Conservation (phyloP, 768 basidiomycete species). For the Naganishia antarctica region DNA sequence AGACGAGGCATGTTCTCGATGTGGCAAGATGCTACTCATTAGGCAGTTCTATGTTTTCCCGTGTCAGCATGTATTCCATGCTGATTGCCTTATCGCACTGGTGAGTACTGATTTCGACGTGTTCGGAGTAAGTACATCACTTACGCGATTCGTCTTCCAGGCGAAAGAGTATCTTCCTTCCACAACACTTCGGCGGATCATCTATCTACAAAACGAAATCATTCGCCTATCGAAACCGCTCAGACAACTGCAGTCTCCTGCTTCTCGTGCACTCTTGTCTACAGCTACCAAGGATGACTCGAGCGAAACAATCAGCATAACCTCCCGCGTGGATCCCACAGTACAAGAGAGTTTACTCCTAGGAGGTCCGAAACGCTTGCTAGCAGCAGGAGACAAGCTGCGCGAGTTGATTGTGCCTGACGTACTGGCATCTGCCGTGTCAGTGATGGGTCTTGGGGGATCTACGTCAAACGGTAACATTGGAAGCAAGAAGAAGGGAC, state of each 20-base stretch:
- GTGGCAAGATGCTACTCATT: slow-evolving; percentile 68
- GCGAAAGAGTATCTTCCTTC: slow-evolving; percentile 87
- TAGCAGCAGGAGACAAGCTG: slow-evolving; percentile 81
- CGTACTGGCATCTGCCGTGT: slow-evolving; percentile 77
- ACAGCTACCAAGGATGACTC: slow-evolving; percentile 33
- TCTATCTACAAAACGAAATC: slow-evolving; percentile 77
- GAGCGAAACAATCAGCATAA: slow-evolving; percentile 22
- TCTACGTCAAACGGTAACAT: slow-evolving; percentile 31
- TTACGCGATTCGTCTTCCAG: slow-evolving; percentile 54
- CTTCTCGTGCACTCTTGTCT: slow-evolving; percentile 37
- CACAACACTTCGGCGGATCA: slow-evolving; percentile 72
- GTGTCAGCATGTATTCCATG: slow-evolving; percentile 95
- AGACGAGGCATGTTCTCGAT: slow-evolving; percentile 77
- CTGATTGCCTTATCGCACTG: slow-evolving; percentile 89
- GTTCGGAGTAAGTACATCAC: too few species aligned
- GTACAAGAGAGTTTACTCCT: slow-evolving; percentile 35
- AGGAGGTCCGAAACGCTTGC: slow-evolving; percentile 57
- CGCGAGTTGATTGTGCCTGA: slow-evolving; percentile 92
- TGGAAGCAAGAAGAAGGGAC: slow-evolving; percentile 53
- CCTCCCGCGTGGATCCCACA: slow-evolving; percentile 43
- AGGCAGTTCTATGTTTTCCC: slow-evolving; percentile 98
- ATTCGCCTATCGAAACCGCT: slow-evolving; percentile 52
- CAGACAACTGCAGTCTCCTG: slow-evolving; percentile 14
- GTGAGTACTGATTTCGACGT: too few species aligned
- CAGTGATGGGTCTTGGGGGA: slow-evolving; percentile 46